Base-by-base conservation (phyloP, 768 basidiomycete genomes). In the Omphalotus guepiniiformis region DNA sequence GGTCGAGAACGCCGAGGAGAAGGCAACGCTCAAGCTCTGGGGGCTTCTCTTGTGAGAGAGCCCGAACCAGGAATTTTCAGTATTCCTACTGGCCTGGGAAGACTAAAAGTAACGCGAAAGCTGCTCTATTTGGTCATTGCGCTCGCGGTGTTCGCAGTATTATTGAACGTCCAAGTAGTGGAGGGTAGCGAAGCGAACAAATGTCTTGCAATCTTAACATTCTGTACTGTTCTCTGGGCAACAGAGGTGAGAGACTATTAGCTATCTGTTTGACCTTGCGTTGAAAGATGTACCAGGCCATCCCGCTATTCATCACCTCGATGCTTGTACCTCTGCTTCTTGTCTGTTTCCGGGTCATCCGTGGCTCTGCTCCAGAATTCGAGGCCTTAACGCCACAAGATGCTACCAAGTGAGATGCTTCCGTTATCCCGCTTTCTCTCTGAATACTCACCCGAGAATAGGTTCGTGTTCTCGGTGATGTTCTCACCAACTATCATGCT, bases 401-500 rank as follows among this genome's bases (percentile, higher is more conserved):
- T n/a, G 92, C 92, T 1, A 91, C 94, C 19, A 86, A 85, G 90
- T 90, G 60, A 56, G 83, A 26, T 23, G 34, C 30, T 19, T 48
- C 39, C 12, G 29, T 42, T 52, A 18, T 29, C 22, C 26, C 15
- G n/a, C 27, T 28, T 26, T 37, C 11, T 48, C 22, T 23, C 38
- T 35, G 51, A n/a, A 19, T 32, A 12, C 29, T 50, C 30, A 51
- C 56, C 43, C 37, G 37, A 47, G 13, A 8, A 19, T 50, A 95
- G 92, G 68, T 92, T 77, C 63, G 79, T 97, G 48, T 98, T 98
- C 64, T 89, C 91, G 0, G 76, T 82, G 40, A 98, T 98, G 93
- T 97, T 99, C 67, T 89, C 89, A 0, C 91, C 93, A 0, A 99
- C 94, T 0, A 96, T 99, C 65, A 95, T 97, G 91, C 87, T 99